Evolutionary conservation across 495 filamentous ascomycete genomes (phyloP), one percentile per base, ranked within the genome.

Genomic region (Oleoguttula mirabilis): DNA sequence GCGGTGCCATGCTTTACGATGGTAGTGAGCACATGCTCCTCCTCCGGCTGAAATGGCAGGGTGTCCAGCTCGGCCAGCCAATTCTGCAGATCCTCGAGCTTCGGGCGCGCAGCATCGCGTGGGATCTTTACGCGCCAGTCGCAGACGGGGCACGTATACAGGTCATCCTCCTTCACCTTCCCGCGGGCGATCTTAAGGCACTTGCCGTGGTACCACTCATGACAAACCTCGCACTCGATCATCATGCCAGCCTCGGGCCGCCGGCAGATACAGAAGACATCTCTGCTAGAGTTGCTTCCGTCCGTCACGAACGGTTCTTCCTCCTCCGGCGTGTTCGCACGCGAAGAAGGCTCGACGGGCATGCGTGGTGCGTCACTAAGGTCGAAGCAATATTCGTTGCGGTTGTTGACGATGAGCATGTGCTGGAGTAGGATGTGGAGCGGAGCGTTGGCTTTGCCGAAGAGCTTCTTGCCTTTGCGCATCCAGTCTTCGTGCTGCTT

Each of bases 401-500:
- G 79, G 33, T 82, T 79, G 16, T 83, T 74, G 3, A 96, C 92
- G 57, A 87, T 84, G 39, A 87, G 80, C 87, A 99, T 94, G 53
- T 99, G 88, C 19, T 75, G 76, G 45, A 83, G 83, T 20, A 99
- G 65, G 47, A 99, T 99, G 55, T 96, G 90, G 21, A 99, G 62
- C 10, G 90, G 90, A 3, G 90, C 90, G 59, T 99, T 99, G 2
- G 92, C 88, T 62, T 99, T 99, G 27, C 92, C 92, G 52, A 99
- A 99, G 0, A 99, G 66, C 63, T 96, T 96, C 65, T 99, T 99
- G 21, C 90, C 90, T 52, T 87, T 84, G 31, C 90, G 69, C 90
- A 99, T 99, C 90, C 90, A 99, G 58, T 99, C 92, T 54, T 96
- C 90, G 51, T 99, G 90, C 10, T 84, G 79, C 57, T 88, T 93